phyloP scores from a whole-genome alignment of 129 eudicot genomes.

The Helianthus tuberosus region DNA sequence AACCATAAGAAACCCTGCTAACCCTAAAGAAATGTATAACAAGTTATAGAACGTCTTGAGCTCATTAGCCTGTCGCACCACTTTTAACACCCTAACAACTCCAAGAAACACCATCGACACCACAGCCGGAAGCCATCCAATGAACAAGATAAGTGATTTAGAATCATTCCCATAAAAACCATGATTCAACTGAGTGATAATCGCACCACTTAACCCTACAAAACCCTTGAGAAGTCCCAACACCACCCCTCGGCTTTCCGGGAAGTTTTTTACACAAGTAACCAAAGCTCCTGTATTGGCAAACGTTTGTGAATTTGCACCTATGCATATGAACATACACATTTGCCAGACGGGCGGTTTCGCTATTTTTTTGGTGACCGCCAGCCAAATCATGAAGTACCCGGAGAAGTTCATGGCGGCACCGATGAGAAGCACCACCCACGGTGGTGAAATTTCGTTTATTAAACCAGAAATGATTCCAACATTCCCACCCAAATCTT shows the following conservation, averaged over 20 bases:
- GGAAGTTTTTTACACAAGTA: constrained; percentile 82
- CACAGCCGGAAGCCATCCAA: constrained; percentile 64
- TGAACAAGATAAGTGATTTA: constrained; percentile 59
- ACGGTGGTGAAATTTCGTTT: no score
- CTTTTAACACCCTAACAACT: constrained; percentile 44
- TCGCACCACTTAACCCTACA: constrained; percentile 91
- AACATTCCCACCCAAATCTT: no score
- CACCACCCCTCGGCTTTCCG: constrained; percentile 83
- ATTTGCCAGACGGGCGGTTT: no score
- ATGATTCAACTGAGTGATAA: constrained; percentile 68
- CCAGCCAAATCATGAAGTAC: no score
- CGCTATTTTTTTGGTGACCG: no score
- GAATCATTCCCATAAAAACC: constrained; percentile 48
- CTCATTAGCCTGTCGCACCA: constrained; percentile 50
- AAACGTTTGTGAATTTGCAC: constrained; percentile 84
- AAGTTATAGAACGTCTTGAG: constrained; percentile 62
- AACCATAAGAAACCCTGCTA: constrained; percentile 76
- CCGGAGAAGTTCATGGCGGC: no score
- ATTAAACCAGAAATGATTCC: no score
- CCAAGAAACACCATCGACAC: no score
- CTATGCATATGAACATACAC: background rate
- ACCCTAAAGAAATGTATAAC: constrained; percentile 69
- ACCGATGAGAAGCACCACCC: no score
- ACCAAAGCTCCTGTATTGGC: constrained; percentile 88
- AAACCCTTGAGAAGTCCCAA: constrained; percentile 83